Evolutionary conservation across 768 basidiomycete genomes (phyloP), one percentile per base, ranked within the genome.

Genomic region (Strobilomyces dryophilus): DNA sequence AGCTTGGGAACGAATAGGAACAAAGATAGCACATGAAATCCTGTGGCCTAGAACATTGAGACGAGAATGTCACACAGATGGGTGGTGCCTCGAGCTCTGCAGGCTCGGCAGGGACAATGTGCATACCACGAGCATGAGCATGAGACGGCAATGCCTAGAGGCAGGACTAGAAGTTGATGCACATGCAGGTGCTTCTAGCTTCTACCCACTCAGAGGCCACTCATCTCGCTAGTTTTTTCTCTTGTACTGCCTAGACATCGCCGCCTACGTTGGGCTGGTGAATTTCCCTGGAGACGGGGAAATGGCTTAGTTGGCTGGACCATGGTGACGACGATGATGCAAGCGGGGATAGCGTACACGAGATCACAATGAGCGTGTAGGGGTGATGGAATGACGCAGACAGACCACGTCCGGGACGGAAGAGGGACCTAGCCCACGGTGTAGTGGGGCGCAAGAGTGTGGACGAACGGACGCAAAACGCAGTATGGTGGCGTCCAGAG

Each of bases 201-300:
- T 66, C 64, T 61, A 52, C 36, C 66, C 66, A 63, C 66, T 67
- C 57, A 61, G 63, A 48, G 54, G 31, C 59, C 63, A 58, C 62
- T 55, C 57, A 61, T 65, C 49, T 67, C 66, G 61, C 56, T 52
- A 57, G 54, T 34, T 47, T 55, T 50, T 53, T 54, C 49, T 34
- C 47, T 57, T 31, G 57, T 56, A 56, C 56, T 52, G 59, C 58
- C 52, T 51, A 49, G 35, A 47, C 52, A 49, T 51, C 12, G 54
- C 44, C 54, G 37, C 26, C 46, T 47, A 41, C 58, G 45, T 47
- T 39, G 21, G 37, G 34, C 32, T 29, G 44, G 15, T 29, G 35
- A 24, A 47, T 18, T 57, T 31, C 62, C 61, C 63, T 63, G 63
- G 65, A 67, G 53, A 67, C 63, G 59, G 43, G 26, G 9, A 8